A percentile compares a stretch with the other conserved stretches of the same genome.
These are phyloP conservation scores for Gaertneriomyces semiglobifer DNA, from an alignment of 192 early-diverging fungal genomes.

Conservation along the genomic window DNA sequence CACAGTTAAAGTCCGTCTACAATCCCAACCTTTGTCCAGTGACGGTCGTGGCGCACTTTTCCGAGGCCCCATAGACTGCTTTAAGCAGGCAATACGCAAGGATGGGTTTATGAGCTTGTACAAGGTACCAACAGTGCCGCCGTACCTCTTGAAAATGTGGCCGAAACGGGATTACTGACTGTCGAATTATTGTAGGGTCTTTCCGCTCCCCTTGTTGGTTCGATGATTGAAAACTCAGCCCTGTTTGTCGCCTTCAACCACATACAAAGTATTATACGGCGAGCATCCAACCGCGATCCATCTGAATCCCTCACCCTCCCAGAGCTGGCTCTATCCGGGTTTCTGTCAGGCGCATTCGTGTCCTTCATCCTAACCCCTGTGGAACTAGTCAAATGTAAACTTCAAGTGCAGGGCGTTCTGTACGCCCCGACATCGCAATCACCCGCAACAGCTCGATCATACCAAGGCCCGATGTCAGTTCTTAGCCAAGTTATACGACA, in stretches of 20 bases:
- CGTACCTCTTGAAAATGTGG: background rate
- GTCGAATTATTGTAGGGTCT: conserved; percentile 59
- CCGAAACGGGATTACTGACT: background rate
- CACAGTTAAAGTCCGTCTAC: conserved; percentile 85
- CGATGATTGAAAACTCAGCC: conserved; percentile 91
- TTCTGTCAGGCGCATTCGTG: conserved; percentile 77
- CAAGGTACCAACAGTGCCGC: conserved; percentile 55
- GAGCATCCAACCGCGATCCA: conserved; percentile 26
- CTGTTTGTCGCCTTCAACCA: conserved; percentile 86
- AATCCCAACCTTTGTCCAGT: conserved; percentile 62
- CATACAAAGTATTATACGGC: conserved; percentile 70
- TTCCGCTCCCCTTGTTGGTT: conserved; percentile 84
- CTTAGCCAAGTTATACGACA: conserved; percentile 49
- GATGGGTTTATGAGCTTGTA: conserved; percentile 87
- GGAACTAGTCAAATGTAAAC: conserved; percentile 93
- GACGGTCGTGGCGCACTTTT: conserved; percentile 51
- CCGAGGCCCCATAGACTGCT: conserved; percentile 76
- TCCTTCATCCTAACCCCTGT: conserved; percentile 90
- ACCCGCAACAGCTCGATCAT: background rate
- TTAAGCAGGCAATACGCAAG: conserved; percentile 64
- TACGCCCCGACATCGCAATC: background rate
- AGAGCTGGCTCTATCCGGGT: conserved; percentile 76
- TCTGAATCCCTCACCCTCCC: conserved; percentile 47
- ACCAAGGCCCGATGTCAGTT: conserved; percentile 56
- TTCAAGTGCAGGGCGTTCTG: conserved; percentile 82